Percentiles rank a stretch among this genome's conserved stretches.
Evolutionary conservation across 2,329 filamentous ascomycete genomes (phyloP).

Genomic region (Exophiala aquamarina): DNA sequence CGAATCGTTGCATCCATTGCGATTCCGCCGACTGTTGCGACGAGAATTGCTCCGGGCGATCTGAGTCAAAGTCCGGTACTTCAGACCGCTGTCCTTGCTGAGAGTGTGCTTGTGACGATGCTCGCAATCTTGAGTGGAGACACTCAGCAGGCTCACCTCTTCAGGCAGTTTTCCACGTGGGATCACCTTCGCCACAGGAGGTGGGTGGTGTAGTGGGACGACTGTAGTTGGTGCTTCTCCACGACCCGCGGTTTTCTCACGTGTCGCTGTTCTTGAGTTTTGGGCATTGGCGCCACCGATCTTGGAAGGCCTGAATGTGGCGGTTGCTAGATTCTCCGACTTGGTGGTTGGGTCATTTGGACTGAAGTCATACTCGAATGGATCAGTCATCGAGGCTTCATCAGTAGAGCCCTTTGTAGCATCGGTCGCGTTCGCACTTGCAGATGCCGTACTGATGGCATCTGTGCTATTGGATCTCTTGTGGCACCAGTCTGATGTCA

Average conservation of each 20-base stretch:
- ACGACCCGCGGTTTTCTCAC: background rate
- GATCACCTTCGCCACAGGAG: constrained; percentile 4
- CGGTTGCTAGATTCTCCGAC: background rate
- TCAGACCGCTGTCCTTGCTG: background rate
- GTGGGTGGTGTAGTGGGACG: constrained; percentile 4
- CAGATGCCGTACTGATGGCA: constrained; percentile 3
- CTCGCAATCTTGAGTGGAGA: background rate
- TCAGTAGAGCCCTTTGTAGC: constrained; percentile 2
- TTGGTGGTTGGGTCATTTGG: background rate
- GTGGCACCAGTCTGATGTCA: background rate
- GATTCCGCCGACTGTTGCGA: background rate
- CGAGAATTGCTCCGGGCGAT: background rate
- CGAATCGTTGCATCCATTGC: background rate
- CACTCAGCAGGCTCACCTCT: constrained; percentile 5
- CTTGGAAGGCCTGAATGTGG: background rate
- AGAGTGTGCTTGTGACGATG: background rate
- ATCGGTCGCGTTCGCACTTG: background rate
- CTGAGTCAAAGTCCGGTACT: background rate
- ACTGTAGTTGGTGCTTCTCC: background rate
- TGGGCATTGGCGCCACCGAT: background rate
- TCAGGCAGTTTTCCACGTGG: constrained; percentile 4
- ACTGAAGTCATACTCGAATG: constrained; percentile 9
- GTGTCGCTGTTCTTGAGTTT: background rate
- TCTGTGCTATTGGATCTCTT: constrained; percentile 8
- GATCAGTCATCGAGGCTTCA: constrained; percentile 19